Evolutionary conservation across 768 basidiomycete genomes (phyloP), one percentile per base, ranked within the genome.

Genomic region (Tricholoma flavovirens): DNA sequence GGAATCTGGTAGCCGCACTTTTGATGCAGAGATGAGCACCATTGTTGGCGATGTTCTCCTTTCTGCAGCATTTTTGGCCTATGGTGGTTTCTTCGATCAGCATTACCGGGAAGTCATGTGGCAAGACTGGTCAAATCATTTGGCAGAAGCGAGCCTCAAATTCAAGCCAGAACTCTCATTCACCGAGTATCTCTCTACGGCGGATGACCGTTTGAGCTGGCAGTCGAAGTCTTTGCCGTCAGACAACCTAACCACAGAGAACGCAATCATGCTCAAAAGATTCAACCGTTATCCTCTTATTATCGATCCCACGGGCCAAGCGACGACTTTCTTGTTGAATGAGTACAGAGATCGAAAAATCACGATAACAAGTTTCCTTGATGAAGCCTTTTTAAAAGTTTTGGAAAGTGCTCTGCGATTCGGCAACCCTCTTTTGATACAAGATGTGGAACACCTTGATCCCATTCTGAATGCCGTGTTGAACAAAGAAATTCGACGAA

Each of bases 191-290:
- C 81, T 98, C 35, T 98, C 97, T 5, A 95, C 96, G 2, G 94
- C 95, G 1, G 97, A 98, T 66, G 93, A 98, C 66, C 89, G 96
- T 42, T 81, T 97, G 59, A 85, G 81, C 63, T 99, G 95, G 97
- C 93, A 96, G 71, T 89, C 93, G 29, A 94, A 93, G 66, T 88
- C 92, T 0, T 78, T 98, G n/a, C 97, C 97, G 1, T 86, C 93
- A 5, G 95, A 99, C 71, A 94, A 90, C 59, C 77, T 99, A 45
- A 98, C 93, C 61, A 93, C 91, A 1, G 97, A 98, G 74, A 99
- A 99, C 67, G 97, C 97, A n/a, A 94, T 98, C 72, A 98, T 98
- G 93, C 83, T 99, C 67, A 94, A 96, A 67, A 87, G 94, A 49
- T 98, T 94, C 82, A 92, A 93, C 65, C 90, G 97, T 17, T 98